Base-by-base conservation (phyloP, 768 basidiomycete genomes). In the Tubosaeta brunneosetosa region DNA sequence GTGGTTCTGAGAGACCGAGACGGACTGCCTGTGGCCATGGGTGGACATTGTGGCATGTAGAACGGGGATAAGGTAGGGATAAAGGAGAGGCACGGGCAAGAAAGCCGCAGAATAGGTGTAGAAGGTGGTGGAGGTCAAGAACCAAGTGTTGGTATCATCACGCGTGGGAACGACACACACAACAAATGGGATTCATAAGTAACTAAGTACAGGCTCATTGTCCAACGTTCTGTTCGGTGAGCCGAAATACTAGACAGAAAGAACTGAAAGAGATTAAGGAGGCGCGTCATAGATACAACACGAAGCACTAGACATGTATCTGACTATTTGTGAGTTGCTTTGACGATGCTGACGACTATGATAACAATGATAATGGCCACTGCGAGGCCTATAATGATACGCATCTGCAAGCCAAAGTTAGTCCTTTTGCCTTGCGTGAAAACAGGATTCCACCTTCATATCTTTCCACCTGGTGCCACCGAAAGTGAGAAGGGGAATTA, bases 331-430 rank as follows among this genome's bases (percentile, higher is more conserved):
- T 81, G 69, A 59, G 86, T 88, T 67, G 92, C 83, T 75, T 91
- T 93, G 66, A 97, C 89, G 64, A 97, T 85, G 29, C 90, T 91
- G 49, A 97, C 91, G 61, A 98, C 86, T 67, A 99, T 95, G 75
- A 99, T 94, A 70, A 94, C 77, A 60, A 97, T 81, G 67, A 99
- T 89, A 51, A 99, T 82, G 45, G 81, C 81, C 63, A 99, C 86
- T 49, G 89, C 92, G 43, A 88, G 78, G 52, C 86, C 91, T 63
- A 99, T 97, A 71, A 97, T 93, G 71, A 98, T 85, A 73, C 94
- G 85, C 95, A 97, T 97, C 90, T 94, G 53, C 57, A 61, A 22
- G 53, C 6, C 22, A 6, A 19, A 8, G 38, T 61, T 16, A 56
- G 51, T 13, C 58, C 48, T 38, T 58, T 19, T n/a, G 61, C 10